phyloP scores from a whole-genome alignment of 768 basidiomycete species.

The Kwoniella dejecticola region DNA sequence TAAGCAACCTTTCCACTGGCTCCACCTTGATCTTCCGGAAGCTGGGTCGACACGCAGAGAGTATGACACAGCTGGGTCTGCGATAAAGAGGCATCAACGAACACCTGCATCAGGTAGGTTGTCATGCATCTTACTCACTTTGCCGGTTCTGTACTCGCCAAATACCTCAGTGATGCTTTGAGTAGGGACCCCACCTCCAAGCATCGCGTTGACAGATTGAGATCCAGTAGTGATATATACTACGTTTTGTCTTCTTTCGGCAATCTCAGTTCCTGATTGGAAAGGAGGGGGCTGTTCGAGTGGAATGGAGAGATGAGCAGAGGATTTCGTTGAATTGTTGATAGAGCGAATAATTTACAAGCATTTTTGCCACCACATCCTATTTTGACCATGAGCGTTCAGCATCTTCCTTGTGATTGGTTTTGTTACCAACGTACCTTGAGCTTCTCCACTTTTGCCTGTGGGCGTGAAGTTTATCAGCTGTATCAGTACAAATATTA shows the following conservation, averaged over 20 bases:
- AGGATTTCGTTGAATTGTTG: background rate
- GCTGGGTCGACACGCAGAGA: slow-evolving; percentile 84
- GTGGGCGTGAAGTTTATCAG: no score
- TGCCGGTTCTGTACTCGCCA: slow-evolving; percentile 90
- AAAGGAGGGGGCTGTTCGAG: slow-evolving; percentile 85
- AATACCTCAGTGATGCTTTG: slow-evolving; percentile 97
- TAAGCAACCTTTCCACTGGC: slow-evolving; percentile 69
- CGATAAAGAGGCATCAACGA: no score
- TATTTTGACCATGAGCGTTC: no score
- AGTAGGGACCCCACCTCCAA: slow-evolving; percentile 87
- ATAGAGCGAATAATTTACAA: slow-evolving; percentile 59
- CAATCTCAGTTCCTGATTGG: slow-evolving; percentile 85
- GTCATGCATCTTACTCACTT: slow-evolving; percentile 34
- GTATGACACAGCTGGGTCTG: slow-evolving; percentile 90
- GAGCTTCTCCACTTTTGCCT: slow-evolving; percentile 91
- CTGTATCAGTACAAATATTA: no score
- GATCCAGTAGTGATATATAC: slow-evolving; percentile 87
- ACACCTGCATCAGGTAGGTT: no score
- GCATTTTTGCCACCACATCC: slow-evolving; percentile 88
- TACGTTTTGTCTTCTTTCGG: slow-evolving; percentile 67
- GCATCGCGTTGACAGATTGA: slow-evolving; percentile 81
- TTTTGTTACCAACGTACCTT: slow-evolving; percentile 72
- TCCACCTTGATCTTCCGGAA: slow-evolving; percentile 83
- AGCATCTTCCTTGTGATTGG: no score
- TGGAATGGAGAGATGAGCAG: background rate